Evolutionary conservation across 1,139 yeast genomes (phyloP), one percentile per base, ranked within the genome.

Genomic region (Suhomyces coccinellae): DNA sequence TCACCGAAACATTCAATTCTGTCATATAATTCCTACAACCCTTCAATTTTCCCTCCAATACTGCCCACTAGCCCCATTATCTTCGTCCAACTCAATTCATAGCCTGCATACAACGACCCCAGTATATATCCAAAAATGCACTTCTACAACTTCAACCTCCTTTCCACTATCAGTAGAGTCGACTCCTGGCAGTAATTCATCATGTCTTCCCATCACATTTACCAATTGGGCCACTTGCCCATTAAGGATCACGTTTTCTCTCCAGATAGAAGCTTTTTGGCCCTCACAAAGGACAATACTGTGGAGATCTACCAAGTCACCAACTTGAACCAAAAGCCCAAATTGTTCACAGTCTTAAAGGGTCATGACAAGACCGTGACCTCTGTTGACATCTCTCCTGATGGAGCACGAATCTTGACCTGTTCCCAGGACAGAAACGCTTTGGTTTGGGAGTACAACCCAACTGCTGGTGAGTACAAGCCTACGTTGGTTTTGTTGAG

Each of bases 401-500:
- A 88, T 56, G 97, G 97, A 36, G 51, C 67, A 36, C 83, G 86
- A 61, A 88, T 95, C 56, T 95, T 93, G 58, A 93, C 99, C 26
- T 91, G 98, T 65, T 91, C 99, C 5, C 98, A 95, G 69, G 99
- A 95, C 66, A 80, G 99, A 67, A 95, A 95, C 59, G 99, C 99
- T 6, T 79, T 91, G 57, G 99, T 95, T 14, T 93, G 98, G 98
- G 93, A 88, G 53, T 86, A 43, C 70, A 77, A 65, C 61, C 75
- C 51, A 10, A 41, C 53, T 9, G 79, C 82, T 67, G 69, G 70
- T 22, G 69, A 69, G 41, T 80, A 73, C 58, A 90, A 87, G 71
- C 97, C 97, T 40, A 91, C 98, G 3, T 77, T 95, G 62, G 99
- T 95, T 15, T 75, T 95, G 48, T 77, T 95, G 62, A 82, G 99